These are phyloP conservation scores for Stellera chamaejasme DNA, from an alignment of 345 rosid genomes.

Conservation along the genomic window DNA sequence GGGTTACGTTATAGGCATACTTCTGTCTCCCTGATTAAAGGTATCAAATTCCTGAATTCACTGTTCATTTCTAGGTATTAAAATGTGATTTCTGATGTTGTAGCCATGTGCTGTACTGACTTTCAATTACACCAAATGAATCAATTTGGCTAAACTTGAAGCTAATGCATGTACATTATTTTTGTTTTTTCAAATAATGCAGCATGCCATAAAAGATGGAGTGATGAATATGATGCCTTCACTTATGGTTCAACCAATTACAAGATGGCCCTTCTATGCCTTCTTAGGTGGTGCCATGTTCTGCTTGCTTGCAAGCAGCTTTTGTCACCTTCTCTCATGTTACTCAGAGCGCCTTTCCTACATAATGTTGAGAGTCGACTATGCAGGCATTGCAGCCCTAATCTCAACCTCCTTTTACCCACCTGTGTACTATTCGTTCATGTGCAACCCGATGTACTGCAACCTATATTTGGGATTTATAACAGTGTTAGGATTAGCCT, in stretches of 20 bases:
- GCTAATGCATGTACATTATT: neutral
- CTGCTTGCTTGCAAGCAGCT: conserved; percentile 22
- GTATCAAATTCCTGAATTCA: neutral
- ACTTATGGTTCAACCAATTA: conserved; percentile 11
- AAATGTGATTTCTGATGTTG: too few species aligned
- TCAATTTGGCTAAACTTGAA: too few species aligned
- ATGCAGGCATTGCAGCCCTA: conserved; percentile 23
- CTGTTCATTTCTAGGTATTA: neutral
- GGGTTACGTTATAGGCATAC: too few species aligned
- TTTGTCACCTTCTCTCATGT: conserved; percentile 17
- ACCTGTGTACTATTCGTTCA: conserved; percentile 21
- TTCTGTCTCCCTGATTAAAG: too few species aligned
- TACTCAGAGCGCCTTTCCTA: conserved; percentile 21
- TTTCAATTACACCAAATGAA: neutral
- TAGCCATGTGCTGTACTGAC: too few species aligned
- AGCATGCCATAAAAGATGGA: conserved; percentile 13
- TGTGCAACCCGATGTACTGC: conserved; percentile 19
- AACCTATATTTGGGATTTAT: conserved; percentile 16
- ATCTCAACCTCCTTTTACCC: conserved; percentile 22
- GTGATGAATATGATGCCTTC: conserved; percentile 9
- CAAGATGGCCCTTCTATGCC: conserved; percentile 22
- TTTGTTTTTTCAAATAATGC: neutral
- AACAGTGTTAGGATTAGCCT: conserved; percentile 12
- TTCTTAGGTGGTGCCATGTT: conserved; percentile 26
- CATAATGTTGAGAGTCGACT: conserved; percentile 21